A percentile compares a stretch with the other conserved stretches of the same genome.
phyloP scores from a whole-genome alignment of 2,329 filamentous ascomycete genomes.

The Metarhizium rileyi region DNA sequence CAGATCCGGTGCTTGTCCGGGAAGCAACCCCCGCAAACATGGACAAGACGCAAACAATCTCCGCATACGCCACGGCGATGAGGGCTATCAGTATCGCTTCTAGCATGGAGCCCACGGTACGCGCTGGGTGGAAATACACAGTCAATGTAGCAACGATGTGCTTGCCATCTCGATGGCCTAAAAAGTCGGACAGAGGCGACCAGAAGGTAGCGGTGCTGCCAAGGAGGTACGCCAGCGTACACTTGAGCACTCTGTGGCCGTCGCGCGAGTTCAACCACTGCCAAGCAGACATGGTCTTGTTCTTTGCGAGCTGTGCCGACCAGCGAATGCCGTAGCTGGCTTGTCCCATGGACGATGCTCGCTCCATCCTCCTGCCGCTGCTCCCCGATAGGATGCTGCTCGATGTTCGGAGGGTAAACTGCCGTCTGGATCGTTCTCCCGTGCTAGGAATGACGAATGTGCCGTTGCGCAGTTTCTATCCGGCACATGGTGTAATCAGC shows the following conservation, averaged over 20 bases:
- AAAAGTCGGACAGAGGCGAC: conserved; percentile 57
- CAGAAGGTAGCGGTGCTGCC: conserved; percentile 83
- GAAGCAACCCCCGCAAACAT: conserved; percentile 85
- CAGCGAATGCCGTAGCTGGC: conserved; percentile 10
- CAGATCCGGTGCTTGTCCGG: conserved; percentile 53
- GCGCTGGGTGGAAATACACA: conserved; percentile 87
- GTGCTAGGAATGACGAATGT: conserved; percentile 82
- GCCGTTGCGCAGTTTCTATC: conserved; percentile 66
- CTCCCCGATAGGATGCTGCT: conserved; percentile 19
- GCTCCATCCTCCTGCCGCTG: conserved; percentile 10
- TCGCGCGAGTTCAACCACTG: conserved; percentile 60
- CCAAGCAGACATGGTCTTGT: conserved; percentile 33
- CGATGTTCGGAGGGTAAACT: conserved; percentile 63
- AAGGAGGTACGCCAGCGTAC: conserved; percentile 78
- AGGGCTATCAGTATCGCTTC: conserved; percentile 72
- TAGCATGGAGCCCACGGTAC: conserved; percentile 80
- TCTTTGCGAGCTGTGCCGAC: conserved; percentile 10
- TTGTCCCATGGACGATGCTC: conserved; percentile 12
- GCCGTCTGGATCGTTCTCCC: conserved; percentile 71
- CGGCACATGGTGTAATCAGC: neutral
- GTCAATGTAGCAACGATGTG: conserved; percentile 90
- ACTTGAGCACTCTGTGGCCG: conserved; percentile 78
- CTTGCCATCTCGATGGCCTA: conserved; percentile 82
- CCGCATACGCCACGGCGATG: conserved; percentile 63
- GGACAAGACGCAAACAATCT: conserved; percentile 64